These are phyloP conservation scores for Cordyceps cicadae DNA, from an alignment of 2,329 filamentous ascomycete species.

Conservation along the genomic window DNA sequence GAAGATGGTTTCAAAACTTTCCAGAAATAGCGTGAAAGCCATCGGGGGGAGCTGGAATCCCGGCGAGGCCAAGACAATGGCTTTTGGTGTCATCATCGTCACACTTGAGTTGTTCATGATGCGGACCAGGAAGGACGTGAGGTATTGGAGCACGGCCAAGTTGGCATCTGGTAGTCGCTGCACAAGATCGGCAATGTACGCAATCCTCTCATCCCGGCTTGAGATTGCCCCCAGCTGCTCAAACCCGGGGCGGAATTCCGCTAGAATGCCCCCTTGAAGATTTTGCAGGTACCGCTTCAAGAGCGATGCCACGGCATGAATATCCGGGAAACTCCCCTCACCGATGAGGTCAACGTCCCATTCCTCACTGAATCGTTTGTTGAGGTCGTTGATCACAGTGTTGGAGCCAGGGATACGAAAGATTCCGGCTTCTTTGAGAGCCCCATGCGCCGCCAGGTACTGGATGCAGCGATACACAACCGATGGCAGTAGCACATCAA, in stretches of 20 bases:
- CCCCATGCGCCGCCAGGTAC: constrained; percentile 77
- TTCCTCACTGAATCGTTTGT: constrained; percentile 88
- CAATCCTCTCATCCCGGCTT: constrained; percentile 67
- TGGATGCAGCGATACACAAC: constrained; percentile 95
- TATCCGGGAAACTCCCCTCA: constrained; percentile 83
- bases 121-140: constrained; percentile 81
- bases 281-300: constrained; percentile 92
- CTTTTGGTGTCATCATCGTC: constrained; percentile 98
- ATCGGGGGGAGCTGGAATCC: constrained; percentile 94
- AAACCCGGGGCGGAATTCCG: constrained; percentile 86
- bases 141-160: constrained; percentile 68
- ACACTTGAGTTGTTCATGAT: constrained; percentile 83
- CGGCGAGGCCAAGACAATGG: constrained; percentile 87
- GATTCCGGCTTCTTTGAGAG: constrained; percentile 82
- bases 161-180: constrained; percentile 74
- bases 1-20: constrained; percentile 84
- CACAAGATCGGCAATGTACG: constrained; percentile 67
- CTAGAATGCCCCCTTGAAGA: constrained; percentile 59
- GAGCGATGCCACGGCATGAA: constrained; percentile 89
- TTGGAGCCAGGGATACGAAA: constrained; percentile 97
- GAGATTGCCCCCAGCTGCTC: constrained; percentile 72
- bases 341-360: constrained; percentile 80
- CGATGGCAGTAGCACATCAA: constrained; percentile 71
- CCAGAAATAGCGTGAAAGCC: constrained; percentile 87
- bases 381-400: constrained; percentile 80